These are phyloP conservation scores for Lepidopterella palustris DNA, from an alignment of 495 filamentous ascomycete genomes.

Conservation along the genomic window DNA sequence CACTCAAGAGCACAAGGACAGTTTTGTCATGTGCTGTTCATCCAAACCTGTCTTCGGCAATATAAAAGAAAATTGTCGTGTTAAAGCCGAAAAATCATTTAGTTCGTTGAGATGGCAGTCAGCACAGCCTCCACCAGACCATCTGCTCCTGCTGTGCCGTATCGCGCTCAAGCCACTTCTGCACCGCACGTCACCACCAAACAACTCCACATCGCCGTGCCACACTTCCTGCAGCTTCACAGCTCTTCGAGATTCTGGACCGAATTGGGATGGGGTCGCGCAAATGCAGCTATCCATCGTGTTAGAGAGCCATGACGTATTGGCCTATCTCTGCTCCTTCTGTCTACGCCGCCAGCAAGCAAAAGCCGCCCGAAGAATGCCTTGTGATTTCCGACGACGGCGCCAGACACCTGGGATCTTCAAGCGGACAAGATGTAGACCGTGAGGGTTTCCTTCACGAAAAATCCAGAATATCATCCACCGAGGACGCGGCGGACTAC, in stretches of 20 bases:
- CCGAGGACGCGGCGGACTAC: not conserved
- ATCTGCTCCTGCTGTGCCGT: not conserved
- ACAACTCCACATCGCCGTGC: constrained; percentile 3
- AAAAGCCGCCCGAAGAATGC: constrained; percentile 11
- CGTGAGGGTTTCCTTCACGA: too few relatives aligned
- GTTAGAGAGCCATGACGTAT: constrained; percentile 28
- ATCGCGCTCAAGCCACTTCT: not conserved
- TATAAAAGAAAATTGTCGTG: not conserved
- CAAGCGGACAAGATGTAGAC: too few relatives aligned
- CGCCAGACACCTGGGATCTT: not conserved
- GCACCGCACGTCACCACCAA: not conserved
- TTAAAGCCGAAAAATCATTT: not conserved
- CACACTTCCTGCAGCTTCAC: constrained; percentile 20
- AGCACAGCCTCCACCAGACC: not conserved
- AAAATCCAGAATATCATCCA: not conserved
- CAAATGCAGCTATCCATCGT: constrained; percentile 24
- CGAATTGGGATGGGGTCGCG: constrained; percentile 16
- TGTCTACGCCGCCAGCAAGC: constrained; percentile 30
- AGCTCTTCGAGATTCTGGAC: constrained; percentile 9
- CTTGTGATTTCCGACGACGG: constrained; percentile 17
- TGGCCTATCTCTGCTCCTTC: constrained; percentile 28
- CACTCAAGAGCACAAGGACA: too few relatives aligned
- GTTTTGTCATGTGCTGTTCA: too few relatives aligned
- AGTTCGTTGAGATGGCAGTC: not conserved
- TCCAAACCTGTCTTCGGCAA: not conserved